phyloP scores from a whole-genome alignment of 495 filamentous ascomycete genomes.

The Thermothielavioides terrestris region DNA sequence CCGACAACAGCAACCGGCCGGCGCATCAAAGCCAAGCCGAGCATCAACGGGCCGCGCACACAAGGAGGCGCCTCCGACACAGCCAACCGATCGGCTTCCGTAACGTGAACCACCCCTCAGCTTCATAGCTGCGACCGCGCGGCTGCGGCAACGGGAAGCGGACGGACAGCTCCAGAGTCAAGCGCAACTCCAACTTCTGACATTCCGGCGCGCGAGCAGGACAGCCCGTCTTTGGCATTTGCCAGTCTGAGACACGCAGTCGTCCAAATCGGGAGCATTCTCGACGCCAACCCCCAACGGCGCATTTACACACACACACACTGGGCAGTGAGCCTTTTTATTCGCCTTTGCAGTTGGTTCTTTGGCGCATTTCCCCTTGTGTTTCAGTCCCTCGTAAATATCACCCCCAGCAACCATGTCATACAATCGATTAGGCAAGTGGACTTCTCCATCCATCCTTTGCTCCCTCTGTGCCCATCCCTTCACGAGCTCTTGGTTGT shows the following conservation, averaged over 20 bases:
- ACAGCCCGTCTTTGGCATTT: background rate
- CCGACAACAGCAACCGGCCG: background rate
- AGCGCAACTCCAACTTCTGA: background rate
- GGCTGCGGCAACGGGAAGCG: background rate
- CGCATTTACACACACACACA: background rate
- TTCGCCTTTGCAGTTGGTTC: background rate
- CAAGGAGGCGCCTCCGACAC: conserved; percentile 3
- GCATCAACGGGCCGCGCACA: background rate
- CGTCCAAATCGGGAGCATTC: background rate
- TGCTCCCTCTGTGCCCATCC: background rate
- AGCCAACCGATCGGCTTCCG: conserved; percentile 6
- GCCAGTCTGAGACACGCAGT: background rate
- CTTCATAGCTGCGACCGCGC: conserved; percentile 5
- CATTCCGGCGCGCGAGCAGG: conserved; percentile 1
- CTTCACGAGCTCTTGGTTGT: background rate
- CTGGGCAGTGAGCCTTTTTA: too few relatives aligned
- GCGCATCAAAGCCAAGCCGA: conserved; percentile 3
- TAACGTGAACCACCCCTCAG: conserved; percentile 5
- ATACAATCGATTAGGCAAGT: conserved; percentile 68
- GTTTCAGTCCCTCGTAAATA: conserved; percentile 10
- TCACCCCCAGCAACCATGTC: conserved; percentile 38
- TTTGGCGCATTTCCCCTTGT: conserved; percentile 3
- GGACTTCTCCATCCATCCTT: conserved; percentile 6
- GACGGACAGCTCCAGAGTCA: background rate
- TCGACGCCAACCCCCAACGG: too few relatives aligned